Percentiles rank a stretch among this genome's conserved stretches.
phyloP scores from a whole-genome alignment of 2,329 filamentous ascomycete species.

The Dothistroma septosporum region DNA sequence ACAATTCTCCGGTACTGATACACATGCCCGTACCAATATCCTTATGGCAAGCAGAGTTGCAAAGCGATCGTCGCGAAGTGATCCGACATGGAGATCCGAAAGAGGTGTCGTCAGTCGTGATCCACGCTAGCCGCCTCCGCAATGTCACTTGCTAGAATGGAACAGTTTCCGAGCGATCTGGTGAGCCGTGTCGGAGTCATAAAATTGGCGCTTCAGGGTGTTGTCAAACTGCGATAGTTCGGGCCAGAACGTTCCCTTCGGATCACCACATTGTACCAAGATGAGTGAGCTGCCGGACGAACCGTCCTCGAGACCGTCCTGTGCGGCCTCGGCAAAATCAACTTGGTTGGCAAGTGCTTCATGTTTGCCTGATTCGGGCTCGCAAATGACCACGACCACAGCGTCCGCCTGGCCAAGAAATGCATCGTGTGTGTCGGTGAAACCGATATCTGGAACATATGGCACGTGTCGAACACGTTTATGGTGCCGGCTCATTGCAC shows the following conservation, averaged over 20 bases:
- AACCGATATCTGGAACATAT: slow-evolving; percentile 60
- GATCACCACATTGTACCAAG: slow-evolving; percentile 21
- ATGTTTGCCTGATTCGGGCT: slow-evolving; percentile 37
- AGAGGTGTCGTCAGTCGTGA: not conserved
- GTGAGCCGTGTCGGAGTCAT: slow-evolving; percentile 18
- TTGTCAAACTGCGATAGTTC: slow-evolving; percentile 17
- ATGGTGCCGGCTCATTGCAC: slow-evolving; percentile 58
- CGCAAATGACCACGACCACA: slow-evolving; percentile 58
- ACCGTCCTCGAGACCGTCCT: slow-evolving; percentile 13
- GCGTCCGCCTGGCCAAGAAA: slow-evolving; percentile 59
- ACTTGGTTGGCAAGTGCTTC: slow-evolving; percentile 20
- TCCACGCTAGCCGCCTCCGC: not conserved
- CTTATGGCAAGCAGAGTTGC: not conserved
- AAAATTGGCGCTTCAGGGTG: slow-evolving; percentile 15
- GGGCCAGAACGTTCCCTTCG: slow-evolving; percentile 17
- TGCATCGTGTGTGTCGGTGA: slow-evolving; percentile 59
- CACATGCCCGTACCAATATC: not conserved
- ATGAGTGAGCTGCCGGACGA: slow-evolving; percentile 9
- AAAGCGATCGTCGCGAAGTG: not conserved
- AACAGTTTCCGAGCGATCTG: slow-evolving; percentile 21
- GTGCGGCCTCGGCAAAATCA: slow-evolving; percentile 22
- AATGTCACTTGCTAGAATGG: slow-evolving; percentile 12
- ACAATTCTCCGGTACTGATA: not conserved
- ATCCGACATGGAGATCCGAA: not conserved
- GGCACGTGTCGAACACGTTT: slow-evolving; percentile 65